phyloP scores from a whole-genome alignment of 768 basidiomycete genomes.

The Phlegmacium glaucopus region DNA sequence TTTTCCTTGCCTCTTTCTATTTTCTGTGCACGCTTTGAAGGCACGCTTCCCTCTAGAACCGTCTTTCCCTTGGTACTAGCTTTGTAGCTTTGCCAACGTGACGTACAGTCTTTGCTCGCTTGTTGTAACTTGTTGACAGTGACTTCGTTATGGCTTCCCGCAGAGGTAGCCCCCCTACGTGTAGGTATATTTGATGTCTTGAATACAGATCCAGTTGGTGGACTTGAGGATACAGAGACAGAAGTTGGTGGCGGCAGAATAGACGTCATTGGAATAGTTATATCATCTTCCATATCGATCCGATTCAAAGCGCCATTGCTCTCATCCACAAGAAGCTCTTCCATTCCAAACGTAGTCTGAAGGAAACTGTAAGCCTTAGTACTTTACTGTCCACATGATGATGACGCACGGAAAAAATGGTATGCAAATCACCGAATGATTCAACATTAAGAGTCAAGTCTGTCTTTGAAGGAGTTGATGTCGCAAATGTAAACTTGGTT shows the following conservation, averaged over 20 bases:
- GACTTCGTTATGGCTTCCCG: neutral
- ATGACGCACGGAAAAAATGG: slow-evolving; percentile 6
- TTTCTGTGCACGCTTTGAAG: too few relatives aligned
- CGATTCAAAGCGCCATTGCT: neutral
- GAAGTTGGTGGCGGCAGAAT: too few relatives aligned
- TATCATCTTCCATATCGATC: neutral
- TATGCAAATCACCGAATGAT: slow-evolving; percentile 16
- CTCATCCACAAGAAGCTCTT: neutral
- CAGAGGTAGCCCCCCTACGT: too few relatives aligned
- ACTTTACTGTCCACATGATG: neutral
- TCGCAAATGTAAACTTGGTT: neutral
- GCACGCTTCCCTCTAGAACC: neutral
- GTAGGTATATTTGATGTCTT: too few relatives aligned
- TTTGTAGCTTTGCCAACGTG: slow-evolving; percentile 11
- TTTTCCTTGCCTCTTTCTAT: slow-evolving; percentile 5
- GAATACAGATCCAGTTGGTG: too few relatives aligned
- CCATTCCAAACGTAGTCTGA: neutral
- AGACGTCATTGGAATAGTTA: neutral
- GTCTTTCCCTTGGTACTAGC: neutral
- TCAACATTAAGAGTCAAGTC: slow-evolving; percentile 10
- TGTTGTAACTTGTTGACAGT: slow-evolving; percentile 1
- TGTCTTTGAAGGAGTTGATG: neutral
- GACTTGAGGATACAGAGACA: too few relatives aligned
- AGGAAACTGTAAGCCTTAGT: neutral
- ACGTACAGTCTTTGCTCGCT: slow-evolving; percentile 11